These are phyloP conservation scores for Cryoendolithus antarcticus DNA, from an alignment of 2,329 filamentous ascomycete genomes.

Conservation along the genomic window DNA sequence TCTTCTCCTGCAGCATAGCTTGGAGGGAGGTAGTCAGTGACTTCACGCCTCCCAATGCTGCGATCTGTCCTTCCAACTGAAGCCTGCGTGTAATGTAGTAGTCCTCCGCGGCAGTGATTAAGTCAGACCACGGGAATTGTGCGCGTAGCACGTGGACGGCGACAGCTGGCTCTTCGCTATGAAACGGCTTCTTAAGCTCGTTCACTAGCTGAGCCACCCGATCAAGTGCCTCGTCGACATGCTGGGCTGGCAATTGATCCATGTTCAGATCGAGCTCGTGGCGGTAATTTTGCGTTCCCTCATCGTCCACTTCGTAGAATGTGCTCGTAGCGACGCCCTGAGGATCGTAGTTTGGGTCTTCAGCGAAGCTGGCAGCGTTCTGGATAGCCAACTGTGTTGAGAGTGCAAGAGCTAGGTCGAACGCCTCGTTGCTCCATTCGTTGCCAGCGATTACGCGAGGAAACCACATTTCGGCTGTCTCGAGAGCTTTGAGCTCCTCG, in stretches of 20 bases:
- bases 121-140: conserved; percentile 38
- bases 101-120: conserved; percentile 23
- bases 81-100: conserved; percentile 14
- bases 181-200: conserved; percentile 7
- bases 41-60: conserved; percentile 4
- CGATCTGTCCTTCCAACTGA: conserved; percentile 34
- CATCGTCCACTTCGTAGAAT: conserved; percentile 13
- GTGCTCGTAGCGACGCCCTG: conserved; percentile 10
- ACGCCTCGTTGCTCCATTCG: conserved; percentile 8
- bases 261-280: conserved; percentile 9
- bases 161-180: conserved; percentile 17
- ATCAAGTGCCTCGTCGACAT: conserved; percentile 1
- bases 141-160: conserved; percentile 33
- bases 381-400: conserved; percentile 18
- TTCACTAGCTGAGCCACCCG: conserved; percentile 8
- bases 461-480: conserved; percentile 13
- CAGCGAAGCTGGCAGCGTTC: conserved; percentile 10
- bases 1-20: too few relatives aligned
- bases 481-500: conserved; percentile 17
- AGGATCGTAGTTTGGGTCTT: conserved; percentile 11
- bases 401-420: conserved; percentile 14
- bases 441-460: conserved; percentile 13
- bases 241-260: conserved; percentile 3
- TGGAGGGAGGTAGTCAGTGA: too few relatives aligned
- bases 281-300: conserved; percentile 10